These are phyloP conservation scores for Globisporangium middletonii DNA, from an alignment of 352 stramenopile genomes.

Conservation along the genomic window DNA sequence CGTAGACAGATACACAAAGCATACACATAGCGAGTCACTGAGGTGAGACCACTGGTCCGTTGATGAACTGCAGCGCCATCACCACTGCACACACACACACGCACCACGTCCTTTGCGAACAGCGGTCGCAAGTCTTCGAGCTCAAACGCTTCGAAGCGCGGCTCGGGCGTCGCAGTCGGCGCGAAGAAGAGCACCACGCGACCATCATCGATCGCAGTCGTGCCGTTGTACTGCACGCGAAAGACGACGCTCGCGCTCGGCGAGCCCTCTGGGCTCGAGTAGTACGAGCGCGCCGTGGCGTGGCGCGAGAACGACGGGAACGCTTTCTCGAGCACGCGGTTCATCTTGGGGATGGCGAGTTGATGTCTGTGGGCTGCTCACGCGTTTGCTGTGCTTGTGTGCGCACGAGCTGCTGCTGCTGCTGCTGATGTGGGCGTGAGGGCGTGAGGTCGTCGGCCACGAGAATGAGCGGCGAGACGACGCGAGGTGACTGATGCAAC, in stretches of 20 bases:
- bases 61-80: too few relatives aligned
- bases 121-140: slow-evolving; percentile 48
- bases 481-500: too few relatives aligned
- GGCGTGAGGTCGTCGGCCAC: too few relatives aligned
- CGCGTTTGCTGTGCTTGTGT: too few relatives aligned
- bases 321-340: slow-evolving; percentile 61
- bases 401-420: too few relatives aligned
- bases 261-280: slow-evolving; percentile 57
- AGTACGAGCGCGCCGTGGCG: slow-evolving; percentile 35
- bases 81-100: slow-evolving; percentile 1
- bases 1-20: too few relatives aligned
- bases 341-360: slow-evolving; percentile 25
- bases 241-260: slow-evolving; percentile 44
- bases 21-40: too few relatives aligned
- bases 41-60: too few relatives aligned
- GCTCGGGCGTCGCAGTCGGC: slow-evolving; percentile 26
- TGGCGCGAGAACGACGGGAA: slow-evolving; percentile 56
- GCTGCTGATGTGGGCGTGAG: too few relatives aligned
- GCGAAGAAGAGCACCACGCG: slow-evolving; percentile 68
- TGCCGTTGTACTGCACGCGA: slow-evolving; percentile 36
- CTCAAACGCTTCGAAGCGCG: slow-evolving; percentile 52
- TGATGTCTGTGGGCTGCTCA: background rate
- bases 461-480: too few relatives aligned
- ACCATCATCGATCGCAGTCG: slow-evolving; percentile 26
- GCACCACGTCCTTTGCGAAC: slow-evolving; percentile 60